A percentile compares a stretch with the other conserved stretches of the same genome.
Evolutionary conservation across 108 stramenopile species (phyloP).

Genomic region (Nitzschia palea): DNA sequence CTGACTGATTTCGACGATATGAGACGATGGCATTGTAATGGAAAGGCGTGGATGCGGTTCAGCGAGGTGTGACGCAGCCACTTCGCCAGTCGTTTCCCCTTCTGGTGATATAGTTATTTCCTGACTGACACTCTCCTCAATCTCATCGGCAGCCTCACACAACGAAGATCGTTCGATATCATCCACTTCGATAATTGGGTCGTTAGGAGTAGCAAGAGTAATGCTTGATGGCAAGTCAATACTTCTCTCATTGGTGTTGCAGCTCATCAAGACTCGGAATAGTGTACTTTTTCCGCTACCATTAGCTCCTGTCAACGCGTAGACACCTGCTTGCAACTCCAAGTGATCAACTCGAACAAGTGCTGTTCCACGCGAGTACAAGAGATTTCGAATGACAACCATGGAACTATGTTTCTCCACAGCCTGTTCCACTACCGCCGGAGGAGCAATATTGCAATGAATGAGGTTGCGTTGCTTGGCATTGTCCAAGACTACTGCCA

Average conservation of each 20-base stretch:
- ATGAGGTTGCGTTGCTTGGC: slow-evolving; percentile 53
- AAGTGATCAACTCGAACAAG: slow-evolving; percentile 67
- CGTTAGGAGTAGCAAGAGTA: slow-evolving; percentile 55
- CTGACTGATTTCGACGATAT: slow-evolving; percentile 85
- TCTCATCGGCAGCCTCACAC: slow-evolving; percentile 47
- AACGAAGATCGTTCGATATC: slow-evolving; percentile 40
- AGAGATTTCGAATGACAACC: slow-evolving; percentile 60
- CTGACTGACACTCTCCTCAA: neutral
- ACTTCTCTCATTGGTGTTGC: slow-evolving; percentile 65
- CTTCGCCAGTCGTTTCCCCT: slow-evolving; percentile 3
- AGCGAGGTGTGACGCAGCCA: neutral
- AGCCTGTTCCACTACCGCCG: neutral
- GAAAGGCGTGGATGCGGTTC: slow-evolving; percentile 51
- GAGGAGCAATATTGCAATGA: slow-evolving; percentile 53
- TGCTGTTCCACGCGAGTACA: slow-evolving; percentile 76
- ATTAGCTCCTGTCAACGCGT: slow-evolving; percentile 72
- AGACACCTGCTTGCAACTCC: slow-evolving; percentile 74
- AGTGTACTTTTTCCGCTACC: slow-evolving; percentile 72
- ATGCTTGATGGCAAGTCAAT: slow-evolving; percentile 81
- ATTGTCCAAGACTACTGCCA: slow-evolving; percentile 60
- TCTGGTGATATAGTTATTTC: neutral
- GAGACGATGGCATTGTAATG: slow-evolving; percentile 79
- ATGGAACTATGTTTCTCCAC: slow-evolving; percentile 10
- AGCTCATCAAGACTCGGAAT: slow-evolving; percentile 81
- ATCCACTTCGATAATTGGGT: slow-evolving; percentile 42